Evolutionary conservation across 495 filamentous ascomycete species (phyloP).

Genomic region (Chaetomidium leptoderma): DNA sequence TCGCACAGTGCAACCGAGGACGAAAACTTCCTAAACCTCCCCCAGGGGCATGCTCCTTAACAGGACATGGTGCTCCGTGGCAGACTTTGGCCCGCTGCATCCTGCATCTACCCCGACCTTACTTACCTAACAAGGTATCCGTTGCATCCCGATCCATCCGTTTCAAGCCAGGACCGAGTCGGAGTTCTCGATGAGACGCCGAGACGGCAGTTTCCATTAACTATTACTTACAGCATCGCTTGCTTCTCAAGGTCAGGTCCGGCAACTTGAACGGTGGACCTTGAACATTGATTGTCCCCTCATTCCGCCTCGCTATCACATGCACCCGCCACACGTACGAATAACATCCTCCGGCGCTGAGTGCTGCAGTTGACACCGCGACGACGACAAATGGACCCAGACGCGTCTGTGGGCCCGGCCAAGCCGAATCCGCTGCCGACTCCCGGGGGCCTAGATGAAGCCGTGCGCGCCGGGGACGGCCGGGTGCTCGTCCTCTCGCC

Average conservation of each 20-base stretch:
- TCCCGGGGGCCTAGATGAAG: background rate
- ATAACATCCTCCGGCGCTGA: background rate
- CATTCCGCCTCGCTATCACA: background rate
- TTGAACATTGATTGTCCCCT: background rate
- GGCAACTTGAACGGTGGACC: too few relatives aligned
- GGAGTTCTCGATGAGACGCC: background rate
- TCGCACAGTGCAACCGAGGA: conserved; percentile 5
- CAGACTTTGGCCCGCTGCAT: background rate
- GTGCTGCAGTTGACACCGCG: background rate
- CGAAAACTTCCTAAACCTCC: background rate
- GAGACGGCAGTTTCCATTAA: background rate
- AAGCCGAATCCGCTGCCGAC: background rate
- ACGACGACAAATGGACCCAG: conserved; percentile 12
- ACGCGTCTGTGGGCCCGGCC: conserved; percentile 9
- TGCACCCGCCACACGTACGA: background rate
- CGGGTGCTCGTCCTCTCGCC: conserved; percentile 28
- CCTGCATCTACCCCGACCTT: background rate
- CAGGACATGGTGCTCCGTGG: background rate
- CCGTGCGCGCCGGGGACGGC: background rate
- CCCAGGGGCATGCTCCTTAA: conserved; percentile 9
- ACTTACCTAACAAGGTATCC: conserved; percentile 5
- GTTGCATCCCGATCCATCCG: conserved; percentile 9
- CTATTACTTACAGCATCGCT: too few relatives aligned
- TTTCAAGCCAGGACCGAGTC: background rate
- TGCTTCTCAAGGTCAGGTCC: background rate